Percentiles rank a stretch among this genome's conserved stretches.
phyloP scores from a whole-genome alignment of 257 asterid species.

The Solanum rostratum region DNA sequence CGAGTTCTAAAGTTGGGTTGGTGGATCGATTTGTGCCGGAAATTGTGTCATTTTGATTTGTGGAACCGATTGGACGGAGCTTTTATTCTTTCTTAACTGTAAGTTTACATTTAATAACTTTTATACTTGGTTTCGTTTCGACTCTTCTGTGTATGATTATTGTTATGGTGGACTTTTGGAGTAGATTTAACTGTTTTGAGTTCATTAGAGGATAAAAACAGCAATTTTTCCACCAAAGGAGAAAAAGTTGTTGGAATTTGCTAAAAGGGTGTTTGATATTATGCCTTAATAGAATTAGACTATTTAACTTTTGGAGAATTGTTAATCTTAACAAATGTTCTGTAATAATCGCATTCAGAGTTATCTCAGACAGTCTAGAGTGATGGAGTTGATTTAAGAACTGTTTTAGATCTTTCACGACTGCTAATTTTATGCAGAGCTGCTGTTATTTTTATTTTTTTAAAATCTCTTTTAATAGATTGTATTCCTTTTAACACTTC shows the following conservation, averaged over 20 bases:
- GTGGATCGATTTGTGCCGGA: constrained; percentile 34
- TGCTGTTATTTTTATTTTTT: neutral
- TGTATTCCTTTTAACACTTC: neutral
- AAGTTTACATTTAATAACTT: constrained; percentile 5
- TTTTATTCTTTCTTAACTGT: constrained; percentile 2
- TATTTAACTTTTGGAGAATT: no score
- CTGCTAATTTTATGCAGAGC: neutral
- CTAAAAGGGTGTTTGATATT: no score
- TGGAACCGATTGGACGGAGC: constrained; percentile 26
- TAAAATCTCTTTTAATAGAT: no score
- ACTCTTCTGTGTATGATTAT: neutral
- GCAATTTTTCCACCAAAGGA: no score
- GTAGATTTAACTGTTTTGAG: no score
- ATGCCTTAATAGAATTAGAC: no score
- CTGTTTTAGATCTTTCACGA: neutral
- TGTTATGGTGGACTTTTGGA: neutral
- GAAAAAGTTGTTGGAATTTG: no score
- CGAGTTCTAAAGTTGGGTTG: constrained; percentile 17
- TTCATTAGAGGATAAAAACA: no score
- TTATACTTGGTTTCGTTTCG: neutral
- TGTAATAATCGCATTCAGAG: no score
- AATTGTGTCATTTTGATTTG: constrained; percentile 27
- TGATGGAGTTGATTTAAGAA: no score
- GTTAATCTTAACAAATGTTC: no score
- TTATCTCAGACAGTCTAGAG: no score